Evolutionary conservation across 2,329 filamentous ascomycete genomes (phyloP), one percentile per base, ranked within the genome.

Genomic region (Claviceps sp.): DNA sequence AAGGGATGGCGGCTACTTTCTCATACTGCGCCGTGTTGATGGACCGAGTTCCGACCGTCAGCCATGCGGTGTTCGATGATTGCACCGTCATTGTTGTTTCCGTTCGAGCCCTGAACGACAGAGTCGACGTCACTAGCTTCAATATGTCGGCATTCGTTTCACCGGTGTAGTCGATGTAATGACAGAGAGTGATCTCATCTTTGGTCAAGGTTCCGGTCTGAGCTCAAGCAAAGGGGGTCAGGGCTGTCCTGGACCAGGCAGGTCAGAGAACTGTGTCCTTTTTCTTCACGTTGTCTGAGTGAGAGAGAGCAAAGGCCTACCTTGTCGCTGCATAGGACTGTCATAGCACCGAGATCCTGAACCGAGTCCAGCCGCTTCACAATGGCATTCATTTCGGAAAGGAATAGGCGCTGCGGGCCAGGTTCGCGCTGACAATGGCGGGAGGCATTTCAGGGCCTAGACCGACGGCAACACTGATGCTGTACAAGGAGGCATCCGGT

Each of bases 331-430:
- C 61, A 64, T 1, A 64, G 55, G 9, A 64, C 54, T 5, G 60
- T 58, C 60, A 64, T 64, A 30, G 62, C 61, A 13, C 61, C 62
- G 1, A 64, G 50, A 38, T 63, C 62, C 50, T 64, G 61, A 9
- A 64, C 60, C 9, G 60, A 61, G 53, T 64, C 59, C 36, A 62
- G 62, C 52, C 70, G 58, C 54, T 61, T 61, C 47, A 65, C 64
- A 49, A 72, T 61, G 38, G 65, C 62, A 58, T 66, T 65, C 59
- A 67, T 66, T 54, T 60, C 61, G 45, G 61, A 63, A 1, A 64
- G 41, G 1, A 61, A 14, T 58, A 58, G 20, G 61, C 61, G 8
- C 61, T 60, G 13, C 60, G 60, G 8, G 62, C 62, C 11, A 63
- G 56, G 22, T 63, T 63, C 18, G 58, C 58, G 34, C 63, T 63